These are phyloP conservation scores for Neurospora hispaniola DNA, from an alignment of 495 filamentous ascomycete genomes.

Conservation along the genomic window DNA sequence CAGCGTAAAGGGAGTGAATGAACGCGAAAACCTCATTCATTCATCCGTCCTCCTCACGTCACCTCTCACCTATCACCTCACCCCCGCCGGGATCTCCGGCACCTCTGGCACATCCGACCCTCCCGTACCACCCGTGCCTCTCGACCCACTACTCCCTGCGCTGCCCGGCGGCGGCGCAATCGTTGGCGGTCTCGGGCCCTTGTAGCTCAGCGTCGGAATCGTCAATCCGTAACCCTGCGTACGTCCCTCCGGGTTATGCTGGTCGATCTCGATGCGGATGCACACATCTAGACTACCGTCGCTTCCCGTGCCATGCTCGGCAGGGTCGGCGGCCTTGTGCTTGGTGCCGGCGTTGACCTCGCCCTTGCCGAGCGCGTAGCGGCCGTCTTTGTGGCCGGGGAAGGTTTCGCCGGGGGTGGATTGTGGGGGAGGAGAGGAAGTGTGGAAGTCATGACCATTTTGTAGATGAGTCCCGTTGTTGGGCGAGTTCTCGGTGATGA, in stretches of 20 bases:
- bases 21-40: background rate
- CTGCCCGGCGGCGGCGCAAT: slow-evolving; percentile 7
- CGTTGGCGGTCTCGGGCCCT: slow-evolving; percentile 16
- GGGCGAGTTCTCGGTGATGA: slow-evolving; percentile 59
- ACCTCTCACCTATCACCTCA: background rate
- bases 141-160: background rate
- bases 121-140: background rate
- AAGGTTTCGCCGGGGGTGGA: slow-evolving; percentile 6
- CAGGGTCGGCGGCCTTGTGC: slow-evolving; percentile 48
- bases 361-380: slow-evolving; percentile 51
- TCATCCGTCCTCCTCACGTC: background rate
- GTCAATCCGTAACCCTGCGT: slow-evolving; percentile 62
- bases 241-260: slow-evolving; percentile 48
- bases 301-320: slow-evolving; percentile 39
- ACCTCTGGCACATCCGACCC: background rate
- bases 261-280: slow-evolving; percentile 61
- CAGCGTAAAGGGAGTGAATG: background rate
- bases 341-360: slow-evolving; percentile 54
- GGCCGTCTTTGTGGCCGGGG: slow-evolving; percentile 35
- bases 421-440: background rate
- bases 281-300: slow-evolving; percentile 58
- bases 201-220: slow-evolving; percentile 36
- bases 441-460: slow-evolving; percentile 8
- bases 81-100: background rate
- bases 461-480: slow-evolving; percentile 22